Evolutionary conservation across 2,329 filamentous ascomycete genomes (phyloP).

Genomic region (Pestalotiopsis fici): DNA sequence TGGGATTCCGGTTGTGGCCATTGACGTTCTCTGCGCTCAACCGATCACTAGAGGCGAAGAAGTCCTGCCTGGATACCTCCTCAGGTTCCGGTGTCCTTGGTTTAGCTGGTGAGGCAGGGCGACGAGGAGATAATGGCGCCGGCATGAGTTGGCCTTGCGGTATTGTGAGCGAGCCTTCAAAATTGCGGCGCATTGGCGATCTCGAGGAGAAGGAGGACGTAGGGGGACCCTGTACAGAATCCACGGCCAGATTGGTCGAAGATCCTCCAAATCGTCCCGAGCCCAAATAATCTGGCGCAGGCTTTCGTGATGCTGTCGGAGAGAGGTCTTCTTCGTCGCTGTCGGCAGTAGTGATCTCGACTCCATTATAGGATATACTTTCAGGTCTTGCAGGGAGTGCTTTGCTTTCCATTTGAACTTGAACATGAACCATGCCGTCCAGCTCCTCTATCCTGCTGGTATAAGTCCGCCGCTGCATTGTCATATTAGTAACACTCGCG

Average conservation of each 20-base stretch:
- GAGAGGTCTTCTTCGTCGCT: conserved; percentile 46
- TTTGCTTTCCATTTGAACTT: conserved; percentile 60
- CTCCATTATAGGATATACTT: conserved; percentile 56
- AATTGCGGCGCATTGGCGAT: conserved; percentile 42
- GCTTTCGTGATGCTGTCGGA: conserved; percentile 51
- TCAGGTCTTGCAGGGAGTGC: conserved; percentile 72
- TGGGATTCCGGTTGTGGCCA: conserved; percentile 59
- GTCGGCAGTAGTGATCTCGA: conserved; percentile 33
- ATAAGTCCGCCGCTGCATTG: conserved; percentile 78
- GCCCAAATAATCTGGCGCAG: conserved; percentile 29
- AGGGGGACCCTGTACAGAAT: conserved; percentile 35
- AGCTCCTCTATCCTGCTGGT: conserved; percentile 87
- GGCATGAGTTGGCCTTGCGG: conserved; percentile 64
- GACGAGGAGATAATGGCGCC: conserved; percentile 68
- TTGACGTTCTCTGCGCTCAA: conserved; percentile 18
- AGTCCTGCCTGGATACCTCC: conserved; percentile 35
- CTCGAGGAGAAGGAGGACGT: conserved; percentile 59
- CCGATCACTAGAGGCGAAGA: conserved; percentile 29
- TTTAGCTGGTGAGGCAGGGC: conserved; percentile 49
- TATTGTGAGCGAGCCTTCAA: conserved; percentile 36
- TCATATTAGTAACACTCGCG: background rate
- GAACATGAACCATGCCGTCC: conserved; percentile 65
- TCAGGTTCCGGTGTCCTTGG: conserved; percentile 32
- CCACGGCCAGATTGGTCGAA: conserved; percentile 25
- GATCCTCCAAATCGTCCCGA: conserved; percentile 13